Evolutionary conservation across 768 basidiomycete species (phyloP).

Genomic region (Trametes punicea): DNA sequence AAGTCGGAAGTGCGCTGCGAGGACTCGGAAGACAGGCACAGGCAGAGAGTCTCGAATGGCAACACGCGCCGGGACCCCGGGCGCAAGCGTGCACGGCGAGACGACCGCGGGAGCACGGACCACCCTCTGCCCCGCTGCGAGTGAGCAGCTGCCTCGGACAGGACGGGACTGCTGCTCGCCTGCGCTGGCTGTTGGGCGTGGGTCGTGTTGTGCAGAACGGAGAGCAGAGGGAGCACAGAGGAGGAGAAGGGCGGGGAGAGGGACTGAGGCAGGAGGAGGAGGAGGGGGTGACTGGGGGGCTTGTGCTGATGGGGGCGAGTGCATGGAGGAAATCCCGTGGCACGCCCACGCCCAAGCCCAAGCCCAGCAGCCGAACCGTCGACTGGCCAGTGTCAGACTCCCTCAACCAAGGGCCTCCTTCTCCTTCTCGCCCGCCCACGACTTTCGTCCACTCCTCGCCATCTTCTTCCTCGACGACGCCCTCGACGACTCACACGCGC

Average conservation of each 20-base stretch:
- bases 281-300: constrained; percentile 10
- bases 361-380: too few species aligned
- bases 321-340: constrained; percentile 1
- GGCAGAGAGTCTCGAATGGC: constrained; percentile 18
- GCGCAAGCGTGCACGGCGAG: not conserved
- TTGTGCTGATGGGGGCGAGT: not conserved
- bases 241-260: not conserved
- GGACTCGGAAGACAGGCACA: constrained; percentile 11
- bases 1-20: too few species aligned
- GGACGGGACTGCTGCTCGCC: not conserved
- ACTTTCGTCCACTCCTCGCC: constrained; percentile 6
- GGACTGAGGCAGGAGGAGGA: not conserved
- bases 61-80: constrained; percentile 24
- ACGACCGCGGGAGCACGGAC: constrained; percentile 20
- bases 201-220: not conserved
- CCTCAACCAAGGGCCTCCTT: not conserved
- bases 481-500: constrained; percentile 13
- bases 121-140: constrained; percentile 8
- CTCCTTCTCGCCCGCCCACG: too few species aligned
- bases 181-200: not conserved
- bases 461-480: not conserved
- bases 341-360: too few species aligned
- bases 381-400: too few species aligned
- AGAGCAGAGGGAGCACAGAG: not conserved
- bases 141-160: not conserved